Percentiles rank a stretch among this genome's conserved stretches.
phyloP scores from a whole-genome alignment of 768 basidiomycete species.

The Galerina sulciceps region DNA sequence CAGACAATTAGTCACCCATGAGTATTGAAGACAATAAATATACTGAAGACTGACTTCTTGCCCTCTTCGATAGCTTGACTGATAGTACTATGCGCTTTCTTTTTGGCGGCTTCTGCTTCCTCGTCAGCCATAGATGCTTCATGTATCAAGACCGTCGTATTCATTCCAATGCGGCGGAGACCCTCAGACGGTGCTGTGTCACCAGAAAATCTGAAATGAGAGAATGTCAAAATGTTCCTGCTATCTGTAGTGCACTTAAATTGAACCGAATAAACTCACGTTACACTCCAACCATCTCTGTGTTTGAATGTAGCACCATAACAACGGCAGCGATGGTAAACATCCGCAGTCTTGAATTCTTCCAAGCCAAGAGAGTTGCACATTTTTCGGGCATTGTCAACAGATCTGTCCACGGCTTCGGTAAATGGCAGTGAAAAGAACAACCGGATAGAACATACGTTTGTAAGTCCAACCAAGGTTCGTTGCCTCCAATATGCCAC shows the following conservation, averaged over 20 bases:
- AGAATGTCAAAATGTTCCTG: background rate
- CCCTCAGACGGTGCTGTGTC: conserved; percentile 82
- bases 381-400: conserved; percentile 44
- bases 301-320: conserved; percentile 76
- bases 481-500: conserved; percentile 48
- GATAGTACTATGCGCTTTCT: conserved; percentile 89
- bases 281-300: conserved; percentile 75
- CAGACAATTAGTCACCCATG: background rate
- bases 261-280: conserved; percentile 55
- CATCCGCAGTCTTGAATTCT: conserved; percentile 69
- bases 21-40: conserved; percentile 1
- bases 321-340: conserved; percentile 72
- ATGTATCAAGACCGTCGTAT: conserved; percentile 86
- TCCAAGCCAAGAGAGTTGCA: conserved; percentile 58
- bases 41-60: conserved; percentile 51
- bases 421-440: background rate
- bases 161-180: conserved; percentile 64
- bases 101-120: conserved; percentile 68
- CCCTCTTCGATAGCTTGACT: conserved; percentile 86
- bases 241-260: conserved; percentile 20
- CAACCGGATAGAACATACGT: conserved; percentile 29
- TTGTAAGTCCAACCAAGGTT: conserved; percentile 48
- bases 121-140: conserved; percentile 94
- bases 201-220: conserved; percentile 75
- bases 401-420: conserved; percentile 39